A percentile compares a stretch with the other conserved stretches of the same genome.
phyloP scores from a whole-genome alignment of 169 alveolate species.

The Ichthyophthirius multifiliis region DNA sequence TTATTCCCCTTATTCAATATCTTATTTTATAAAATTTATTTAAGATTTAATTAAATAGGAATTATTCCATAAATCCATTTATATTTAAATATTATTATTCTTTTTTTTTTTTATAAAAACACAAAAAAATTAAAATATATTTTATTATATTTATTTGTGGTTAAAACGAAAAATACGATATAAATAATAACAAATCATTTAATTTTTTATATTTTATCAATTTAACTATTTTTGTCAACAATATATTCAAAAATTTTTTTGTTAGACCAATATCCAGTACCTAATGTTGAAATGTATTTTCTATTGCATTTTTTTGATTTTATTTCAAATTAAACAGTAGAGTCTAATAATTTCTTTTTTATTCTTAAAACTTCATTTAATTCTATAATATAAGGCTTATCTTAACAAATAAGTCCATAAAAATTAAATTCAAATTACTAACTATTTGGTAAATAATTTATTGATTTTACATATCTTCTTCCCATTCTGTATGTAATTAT shows the following conservation, averaged over 20 bases:
- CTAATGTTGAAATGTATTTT: neutral
- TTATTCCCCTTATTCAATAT: too few species aligned
- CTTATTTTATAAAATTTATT: too few species aligned
- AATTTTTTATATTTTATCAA: too few species aligned
- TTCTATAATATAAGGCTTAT: neutral
- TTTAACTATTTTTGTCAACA: neutral
- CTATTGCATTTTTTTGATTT: neutral
- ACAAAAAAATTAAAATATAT: too few species aligned
- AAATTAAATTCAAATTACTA: neutral
- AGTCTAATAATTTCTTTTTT: neutral
- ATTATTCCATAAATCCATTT: too few species aligned
- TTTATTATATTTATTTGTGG: too few species aligned
- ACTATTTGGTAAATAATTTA: neutral
- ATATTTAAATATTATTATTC: too few species aligned
- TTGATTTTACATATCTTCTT: constrained; percentile 1
- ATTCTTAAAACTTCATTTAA: neutral
- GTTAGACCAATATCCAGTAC: neutral
- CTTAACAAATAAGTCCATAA: neutral
- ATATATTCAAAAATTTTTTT: neutral
- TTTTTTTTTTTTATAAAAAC: too few species aligned
- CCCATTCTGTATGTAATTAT: neutral
- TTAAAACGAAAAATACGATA: too few species aligned
- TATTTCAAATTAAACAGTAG: neutral
- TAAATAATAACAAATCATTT: too few species aligned
- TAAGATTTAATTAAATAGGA: too few species aligned